Conservation (phyloP, 495 filamentous ascomycete species). For the Emericellopsis terricola region DNA sequence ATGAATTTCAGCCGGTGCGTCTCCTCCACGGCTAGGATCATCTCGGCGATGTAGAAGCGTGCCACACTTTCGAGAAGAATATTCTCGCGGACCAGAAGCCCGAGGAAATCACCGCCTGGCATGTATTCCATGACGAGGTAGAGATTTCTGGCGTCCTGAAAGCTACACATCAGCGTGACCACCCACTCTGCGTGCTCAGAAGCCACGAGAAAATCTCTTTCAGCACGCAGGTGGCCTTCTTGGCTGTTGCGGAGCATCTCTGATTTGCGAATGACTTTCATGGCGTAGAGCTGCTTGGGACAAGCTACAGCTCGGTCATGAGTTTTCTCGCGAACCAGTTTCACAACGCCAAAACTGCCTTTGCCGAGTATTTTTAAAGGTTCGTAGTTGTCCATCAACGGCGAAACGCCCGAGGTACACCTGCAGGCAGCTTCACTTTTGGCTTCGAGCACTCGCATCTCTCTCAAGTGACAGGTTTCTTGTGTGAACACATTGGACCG, state of each 20-base stretch:
- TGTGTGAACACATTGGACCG: slow-evolving; percentile 39
- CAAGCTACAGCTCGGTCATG: slow-evolving; percentile 5
- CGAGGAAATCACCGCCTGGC: slow-evolving; percentile 87
- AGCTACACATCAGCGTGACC: slow-evolving; percentile 71
- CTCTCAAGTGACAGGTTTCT: slow-evolving; percentile 63
- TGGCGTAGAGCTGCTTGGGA: slow-evolving; percentile 53
- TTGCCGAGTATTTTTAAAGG: slow-evolving; percentile 74
- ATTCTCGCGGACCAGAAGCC: slow-evolving; percentile 65
- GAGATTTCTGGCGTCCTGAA: slow-evolving; percentile 67
- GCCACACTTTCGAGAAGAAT: slow-evolving; percentile 60
- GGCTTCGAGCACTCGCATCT: slow-evolving; percentile 49
- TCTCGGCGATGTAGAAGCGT: slow-evolving; percentile 81
- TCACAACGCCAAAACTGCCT: slow-evolving; percentile 85
- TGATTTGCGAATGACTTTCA: slow-evolving; percentile 91
- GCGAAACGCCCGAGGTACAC: slow-evolving; percentile 7
- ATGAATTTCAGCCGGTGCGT: slow-evolving; percentile 76
- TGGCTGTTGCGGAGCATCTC: slow-evolving; percentile 80
- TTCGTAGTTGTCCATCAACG: slow-evolving; percentile 44
- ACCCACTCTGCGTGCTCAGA: slow-evolving; percentile 71
- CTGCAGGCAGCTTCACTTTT: slow-evolving; percentile 24
- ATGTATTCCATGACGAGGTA: slow-evolving; percentile 97
- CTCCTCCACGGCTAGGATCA: slow-evolving; percentile 89
- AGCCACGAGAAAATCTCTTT: slow-evolving; percentile 78
- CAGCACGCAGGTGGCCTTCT: slow-evolving; percentile 80
- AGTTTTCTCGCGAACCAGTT: slow-evolving; percentile 53